phyloP scores from a whole-genome alignment of 2,329 filamentous ascomycete species.

The Paracoccidioides lutzii region DNA sequence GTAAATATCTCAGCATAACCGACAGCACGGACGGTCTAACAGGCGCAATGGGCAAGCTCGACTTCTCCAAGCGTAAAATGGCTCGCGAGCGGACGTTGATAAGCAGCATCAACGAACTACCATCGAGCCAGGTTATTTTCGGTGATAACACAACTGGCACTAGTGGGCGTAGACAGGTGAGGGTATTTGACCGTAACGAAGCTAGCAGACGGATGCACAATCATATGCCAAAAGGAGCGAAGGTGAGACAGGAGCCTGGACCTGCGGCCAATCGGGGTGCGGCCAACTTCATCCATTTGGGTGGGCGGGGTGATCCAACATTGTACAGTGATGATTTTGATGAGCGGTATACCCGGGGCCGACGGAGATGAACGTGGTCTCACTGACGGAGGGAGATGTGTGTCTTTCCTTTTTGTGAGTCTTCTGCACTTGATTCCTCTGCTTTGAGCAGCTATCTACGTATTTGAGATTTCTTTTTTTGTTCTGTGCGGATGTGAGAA shows the following conservation, averaged over 20 bases:
- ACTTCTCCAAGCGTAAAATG: constrained; percentile 71
- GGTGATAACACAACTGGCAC: constrained; percentile 33
- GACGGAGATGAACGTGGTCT: constrained; percentile 1
- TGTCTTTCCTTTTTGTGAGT: background rate
- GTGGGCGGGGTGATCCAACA: constrained; percentile 70
- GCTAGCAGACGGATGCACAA: constrained; percentile 35
- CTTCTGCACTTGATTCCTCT: background rate
- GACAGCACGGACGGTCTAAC: constrained; percentile 91
- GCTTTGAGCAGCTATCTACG: background rate
- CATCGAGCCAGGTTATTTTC: constrained; percentile 44
- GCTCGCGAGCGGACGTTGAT: constrained; percentile 75
- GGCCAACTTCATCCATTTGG: constrained; percentile 69
- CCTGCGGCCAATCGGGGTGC: constrained; percentile 57
- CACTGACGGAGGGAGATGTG: too few relatives aligned
- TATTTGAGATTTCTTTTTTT: too few relatives aligned
- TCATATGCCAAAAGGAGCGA: constrained; percentile 19
- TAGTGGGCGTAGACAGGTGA: constrained; percentile 37
- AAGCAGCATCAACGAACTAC: constrained; percentile 65
- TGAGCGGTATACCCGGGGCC: constrained; percentile 2
- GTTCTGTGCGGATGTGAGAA: too few relatives aligned
- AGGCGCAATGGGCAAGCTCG: constrained; percentile 67
- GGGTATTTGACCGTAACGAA: constrained; percentile 62
- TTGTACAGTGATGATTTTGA: constrained; percentile 53
- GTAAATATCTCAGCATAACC: constrained; percentile 43
- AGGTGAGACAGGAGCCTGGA: constrained; percentile 43